Percentiles rank a stretch among this genome's conserved stretches.
These are phyloP conservation scores for Alternaria conjuncta DNA, from an alignment of 2,329 filamentous ascomycete species.

Conservation along the genomic window DNA sequence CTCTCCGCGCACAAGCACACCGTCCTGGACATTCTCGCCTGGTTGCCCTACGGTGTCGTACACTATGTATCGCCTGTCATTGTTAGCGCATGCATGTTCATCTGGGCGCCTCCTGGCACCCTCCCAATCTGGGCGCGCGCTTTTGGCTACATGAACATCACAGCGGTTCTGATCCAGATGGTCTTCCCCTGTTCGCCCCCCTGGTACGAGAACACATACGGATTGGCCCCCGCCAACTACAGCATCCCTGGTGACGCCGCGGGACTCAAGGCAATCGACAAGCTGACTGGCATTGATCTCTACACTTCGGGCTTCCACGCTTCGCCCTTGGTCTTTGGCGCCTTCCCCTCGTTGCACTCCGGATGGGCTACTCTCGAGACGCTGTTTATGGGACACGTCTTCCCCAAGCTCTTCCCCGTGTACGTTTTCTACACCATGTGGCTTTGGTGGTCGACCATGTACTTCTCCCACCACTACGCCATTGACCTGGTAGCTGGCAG, in stretches of 20 bases:
- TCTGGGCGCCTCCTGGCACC: conserved; percentile 86
- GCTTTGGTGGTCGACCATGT: conserved; percentile 99
- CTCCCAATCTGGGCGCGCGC: conserved; percentile 82
- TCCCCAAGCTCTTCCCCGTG: conserved; percentile 79
- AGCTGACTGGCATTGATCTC: conserved; percentile 86
- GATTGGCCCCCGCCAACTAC: conserved; percentile 89
- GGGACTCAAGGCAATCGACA: conserved; percentile 85
- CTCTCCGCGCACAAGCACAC: conserved; percentile 87
- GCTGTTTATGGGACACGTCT: conserved; percentile 90
- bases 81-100: conserved; percentile 79
- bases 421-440: conserved; percentile 87
- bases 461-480: conserved; percentile 95
- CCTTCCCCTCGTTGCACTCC: conserved; percentile 91
- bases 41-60: conserved; percentile 89
- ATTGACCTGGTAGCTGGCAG: conserved; percentile 90
- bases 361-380: conserved; percentile 88
- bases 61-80: conserved; percentile 88
- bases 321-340: conserved; percentile 90
- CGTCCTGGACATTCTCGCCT: conserved; percentile 84
- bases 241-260: conserved; percentile 89
- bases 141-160: conserved; percentile 91
- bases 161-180: conserved; percentile 86
- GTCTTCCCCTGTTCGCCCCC: conserved; percentile 92
- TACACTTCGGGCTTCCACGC: conserved; percentile 93
- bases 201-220: conserved; percentile 96